Conservation (phyloP, 345 rosid genomes). For the Citrus sp. region DNA sequence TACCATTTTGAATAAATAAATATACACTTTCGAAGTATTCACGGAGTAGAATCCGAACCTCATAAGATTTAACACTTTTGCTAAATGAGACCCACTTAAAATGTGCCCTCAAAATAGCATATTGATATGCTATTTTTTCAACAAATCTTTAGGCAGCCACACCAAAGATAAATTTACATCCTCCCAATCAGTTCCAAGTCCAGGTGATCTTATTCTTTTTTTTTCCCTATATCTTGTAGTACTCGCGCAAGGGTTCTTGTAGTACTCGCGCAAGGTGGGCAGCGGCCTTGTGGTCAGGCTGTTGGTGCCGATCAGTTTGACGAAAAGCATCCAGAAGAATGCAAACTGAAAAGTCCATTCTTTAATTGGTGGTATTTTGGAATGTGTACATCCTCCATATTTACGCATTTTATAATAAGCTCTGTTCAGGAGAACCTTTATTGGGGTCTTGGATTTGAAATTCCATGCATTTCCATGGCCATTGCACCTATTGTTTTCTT, state of each 20-base stretch:
- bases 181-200: conserved; percentile 18
- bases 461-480: conserved; percentile 43
- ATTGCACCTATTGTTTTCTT: conserved; percentile 33
- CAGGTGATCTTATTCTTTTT: conserved; percentile 20
- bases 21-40: too few species aligned
- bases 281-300: conserved; percentile 69
- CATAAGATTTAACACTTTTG: rapidly evolving
- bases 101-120: too few species aligned
- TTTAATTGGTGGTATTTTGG: conserved; percentile 85
- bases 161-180: conserved; percentile 1
- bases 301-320: conserved; percentile 88
- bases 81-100: too few species aligned
- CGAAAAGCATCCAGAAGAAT: conserved; percentile 40
- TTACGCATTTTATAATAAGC: conserved; percentile 34
- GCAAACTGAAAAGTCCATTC: conserved; percentile 57
- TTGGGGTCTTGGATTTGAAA: conserved; percentile 74
- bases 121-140: too few species aligned
- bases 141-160: background rate
- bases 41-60: too few species aligned
- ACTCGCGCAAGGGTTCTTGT: conserved; percentile 31
- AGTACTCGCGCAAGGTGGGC: conserved; percentile 45
- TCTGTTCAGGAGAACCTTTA: conserved; percentile 67
- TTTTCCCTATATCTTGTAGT: conserved; percentile 36
- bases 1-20: too few species aligned
- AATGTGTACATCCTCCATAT: conserved; percentile 37